Conservation (phyloP, 179 eudicot genomes). For the Vitellaria paradoxa region DNA sequence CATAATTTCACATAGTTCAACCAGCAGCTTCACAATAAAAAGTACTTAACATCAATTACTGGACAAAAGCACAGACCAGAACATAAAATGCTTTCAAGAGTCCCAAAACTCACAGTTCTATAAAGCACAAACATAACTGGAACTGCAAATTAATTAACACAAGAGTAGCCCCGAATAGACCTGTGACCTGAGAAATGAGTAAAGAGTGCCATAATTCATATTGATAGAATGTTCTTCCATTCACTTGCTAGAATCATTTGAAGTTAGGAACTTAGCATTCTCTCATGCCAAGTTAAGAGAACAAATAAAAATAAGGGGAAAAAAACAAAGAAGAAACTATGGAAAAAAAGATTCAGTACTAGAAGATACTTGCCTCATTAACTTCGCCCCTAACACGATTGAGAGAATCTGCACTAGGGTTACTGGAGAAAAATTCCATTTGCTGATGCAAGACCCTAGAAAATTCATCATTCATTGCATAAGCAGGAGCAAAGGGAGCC, state of each 20-base stretch:
- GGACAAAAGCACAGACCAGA: no score
- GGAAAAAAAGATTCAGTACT: constrained; percentile 6
- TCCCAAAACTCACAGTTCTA: no score
- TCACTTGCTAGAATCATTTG: not conserved
- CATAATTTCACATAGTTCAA: not conserved
- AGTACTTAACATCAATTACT: no score
- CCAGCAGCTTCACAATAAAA: not conserved
- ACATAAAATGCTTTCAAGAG: no score
- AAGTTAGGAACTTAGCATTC: constrained; percentile 11
- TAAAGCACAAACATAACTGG: no score
- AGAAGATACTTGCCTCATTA: constrained; percentile 62
- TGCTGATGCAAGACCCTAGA: constrained; percentile 95
- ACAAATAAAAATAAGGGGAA: not conserved
- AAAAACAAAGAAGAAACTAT: not conserved
- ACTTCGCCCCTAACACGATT: constrained; percentile 94
- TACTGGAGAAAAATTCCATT: constrained; percentile 94
- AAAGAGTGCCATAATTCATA: not conserved
- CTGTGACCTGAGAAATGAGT: no score
- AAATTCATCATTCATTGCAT: constrained; percentile 96
- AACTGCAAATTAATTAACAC: no score
- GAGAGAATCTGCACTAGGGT: constrained; percentile 88
- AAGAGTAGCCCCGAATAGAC: no score
- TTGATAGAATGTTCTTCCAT: not conserved
- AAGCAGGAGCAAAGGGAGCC: constrained; percentile 81
- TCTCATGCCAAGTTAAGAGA: not conserved